phyloP scores from a whole-genome alignment of 805 yeast genomes.

The Torulaspora indica region DNA sequence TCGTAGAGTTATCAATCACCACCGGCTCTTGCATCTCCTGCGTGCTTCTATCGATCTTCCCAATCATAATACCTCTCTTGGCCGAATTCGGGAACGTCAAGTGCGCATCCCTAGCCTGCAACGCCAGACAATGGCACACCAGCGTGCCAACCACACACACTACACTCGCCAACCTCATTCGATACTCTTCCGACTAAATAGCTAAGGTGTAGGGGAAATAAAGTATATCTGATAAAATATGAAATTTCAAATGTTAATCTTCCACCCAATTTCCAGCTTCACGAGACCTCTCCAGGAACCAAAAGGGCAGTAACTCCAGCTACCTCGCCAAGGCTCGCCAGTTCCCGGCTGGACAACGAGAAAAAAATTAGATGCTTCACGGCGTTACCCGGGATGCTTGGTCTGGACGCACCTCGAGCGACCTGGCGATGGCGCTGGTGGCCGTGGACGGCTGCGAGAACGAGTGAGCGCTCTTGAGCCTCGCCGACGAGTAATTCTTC shows the following conservation, averaged over 20 bases:
- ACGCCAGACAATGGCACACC: constrained; percentile 12
- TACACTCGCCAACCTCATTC: constrained; percentile 12
- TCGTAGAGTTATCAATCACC: constrained; percentile 13
- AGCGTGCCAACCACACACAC: constrained; percentile 8
- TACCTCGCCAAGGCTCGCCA: not conserved
- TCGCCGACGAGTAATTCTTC: constrained; percentile 4
- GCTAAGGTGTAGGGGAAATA: not conserved
- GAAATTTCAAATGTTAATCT: not conserved
- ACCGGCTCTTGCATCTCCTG: constrained; percentile 12
- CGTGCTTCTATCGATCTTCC: constrained; percentile 10
- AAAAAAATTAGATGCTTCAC: not conserved
- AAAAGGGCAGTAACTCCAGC: not conserved
- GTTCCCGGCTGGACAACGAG: not conserved
- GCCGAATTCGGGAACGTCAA: constrained; percentile 15
- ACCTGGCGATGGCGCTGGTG: constrained; percentile 18
- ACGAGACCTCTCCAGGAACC: not conserved
- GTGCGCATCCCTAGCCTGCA: constrained; percentile 15
- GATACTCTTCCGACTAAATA: constrained; percentile 1
- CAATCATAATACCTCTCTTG: constrained; percentile 15
- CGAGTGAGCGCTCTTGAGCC: constrained; percentile 2
- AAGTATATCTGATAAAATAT: not conserved
- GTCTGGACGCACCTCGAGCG: constrained; percentile 7
- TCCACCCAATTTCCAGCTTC: not conserved
- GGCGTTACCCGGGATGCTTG: constrained; percentile 14
- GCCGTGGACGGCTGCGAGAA: constrained; percentile 7